Evolutionary conservation across 441 rosid species (phyloP).

Genomic region (Aquilaria agallochum): DNA sequence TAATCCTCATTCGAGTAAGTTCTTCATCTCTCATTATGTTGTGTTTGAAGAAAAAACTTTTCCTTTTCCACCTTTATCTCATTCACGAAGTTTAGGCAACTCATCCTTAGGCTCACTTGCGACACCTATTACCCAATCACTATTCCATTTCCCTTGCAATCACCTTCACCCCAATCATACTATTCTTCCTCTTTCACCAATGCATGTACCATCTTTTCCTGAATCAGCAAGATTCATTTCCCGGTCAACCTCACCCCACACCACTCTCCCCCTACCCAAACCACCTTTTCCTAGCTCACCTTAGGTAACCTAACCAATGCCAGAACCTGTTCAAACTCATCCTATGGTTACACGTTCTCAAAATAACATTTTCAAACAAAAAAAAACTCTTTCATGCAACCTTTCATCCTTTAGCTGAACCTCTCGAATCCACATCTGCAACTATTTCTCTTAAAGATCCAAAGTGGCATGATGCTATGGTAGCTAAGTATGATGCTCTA

Average conservation of each 20-base stretch:
- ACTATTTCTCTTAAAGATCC: not conserved
- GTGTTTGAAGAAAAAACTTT: not conserved
- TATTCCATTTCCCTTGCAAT: too few species aligned
- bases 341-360: not conserved
- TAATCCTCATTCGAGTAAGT: not conserved
- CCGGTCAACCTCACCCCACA: too few species aligned
- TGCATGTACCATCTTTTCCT: not conserved
- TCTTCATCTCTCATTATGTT: not conserved
- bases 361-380: not conserved
- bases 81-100: not conserved
- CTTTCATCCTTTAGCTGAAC: not conserved
- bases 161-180: too few species aligned
- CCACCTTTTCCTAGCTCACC: not conserved
- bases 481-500: too few species aligned
- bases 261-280: not conserved
- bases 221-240: too few species aligned
- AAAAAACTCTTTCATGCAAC: not conserved
- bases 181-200: not conserved
- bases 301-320: not conserved
- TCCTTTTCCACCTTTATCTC: not conserved
- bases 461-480: too few species aligned
- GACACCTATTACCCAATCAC: too few species aligned
- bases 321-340: not conserved
- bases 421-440: not conserved
- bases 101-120: too few species aligned